Conservation (phyloP, 2,329 filamentous ascomycete genomes). For the Phaeosphaeria sp. region DNA sequence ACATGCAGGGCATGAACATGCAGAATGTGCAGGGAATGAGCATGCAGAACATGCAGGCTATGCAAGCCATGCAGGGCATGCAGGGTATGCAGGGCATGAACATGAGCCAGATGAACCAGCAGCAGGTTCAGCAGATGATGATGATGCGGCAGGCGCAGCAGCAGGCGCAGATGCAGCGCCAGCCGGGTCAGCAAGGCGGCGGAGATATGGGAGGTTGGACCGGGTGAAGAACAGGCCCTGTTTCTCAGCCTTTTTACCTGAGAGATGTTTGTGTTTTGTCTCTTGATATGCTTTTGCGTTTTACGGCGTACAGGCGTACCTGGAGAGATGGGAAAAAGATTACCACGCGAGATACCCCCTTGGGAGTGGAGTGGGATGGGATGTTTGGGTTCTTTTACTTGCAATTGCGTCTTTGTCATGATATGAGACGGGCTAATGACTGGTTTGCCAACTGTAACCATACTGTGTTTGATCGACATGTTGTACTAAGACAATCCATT, state of each 20-base stretch:
- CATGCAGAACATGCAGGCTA: slow-evolving; percentile 19
- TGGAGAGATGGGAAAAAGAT: neutral
- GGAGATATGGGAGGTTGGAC: slow-evolving; percentile 36
- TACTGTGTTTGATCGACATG: neutral
- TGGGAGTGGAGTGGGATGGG: neutral
- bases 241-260: neutral
- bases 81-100: slow-evolving; percentile 29
- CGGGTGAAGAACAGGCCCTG: slow-evolving; percentile 7
- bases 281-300: neutral
- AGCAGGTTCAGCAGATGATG: slow-evolving; percentile 43
- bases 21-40: slow-evolving; percentile 22
- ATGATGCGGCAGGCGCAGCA: slow-evolving; percentile 43
- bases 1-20: slow-evolving; percentile 6
- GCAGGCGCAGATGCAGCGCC: slow-evolving; percentile 29
- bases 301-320: neutral
- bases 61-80: slow-evolving; percentile 33
- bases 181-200: slow-evolving; percentile 29
- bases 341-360: neutral
- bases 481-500: neutral
- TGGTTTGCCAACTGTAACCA: neutral
- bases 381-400: neutral
- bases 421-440: neutral
- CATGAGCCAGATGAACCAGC: slow-evolving; percentile 36
- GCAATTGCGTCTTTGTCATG: neutral
- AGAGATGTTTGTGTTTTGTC: neutral